Conservation (phyloP, 352 stramenopile genomes). For the Pythium diclinum region DNA sequence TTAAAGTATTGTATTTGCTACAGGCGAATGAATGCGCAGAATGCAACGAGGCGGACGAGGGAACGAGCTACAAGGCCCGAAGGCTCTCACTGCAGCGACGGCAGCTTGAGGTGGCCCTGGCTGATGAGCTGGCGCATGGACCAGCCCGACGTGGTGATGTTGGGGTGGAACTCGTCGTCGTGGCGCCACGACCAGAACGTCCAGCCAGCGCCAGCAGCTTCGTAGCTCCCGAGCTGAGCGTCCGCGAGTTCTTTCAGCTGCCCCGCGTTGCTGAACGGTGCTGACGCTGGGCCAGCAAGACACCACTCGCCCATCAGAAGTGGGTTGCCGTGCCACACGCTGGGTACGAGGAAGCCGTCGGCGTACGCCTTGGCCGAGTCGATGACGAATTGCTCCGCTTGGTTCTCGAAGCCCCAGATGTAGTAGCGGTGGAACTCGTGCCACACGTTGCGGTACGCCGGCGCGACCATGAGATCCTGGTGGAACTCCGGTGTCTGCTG, state of each 20-base stretch:
- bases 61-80: no score
- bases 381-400: conserved; percentile 27
- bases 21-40: no score
- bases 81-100: not conserved
- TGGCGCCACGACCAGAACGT: conserved; percentile 22
- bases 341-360: not conserved
- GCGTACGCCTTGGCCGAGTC: not conserved
- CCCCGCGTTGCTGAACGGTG: conserved; percentile 24
- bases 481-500: conserved; percentile 33
- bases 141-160: not conserved
- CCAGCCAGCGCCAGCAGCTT: conserved; percentile 9
- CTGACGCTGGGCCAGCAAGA: conserved; percentile 24
- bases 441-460: conserved; percentile 54
- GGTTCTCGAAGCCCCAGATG: conserved; percentile 37
- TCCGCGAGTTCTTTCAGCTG: conserved; percentile 25
- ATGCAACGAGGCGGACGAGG: no score
- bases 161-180: not conserved
- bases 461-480: conserved; percentile 30
- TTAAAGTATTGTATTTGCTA: no score
- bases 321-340: conserved; percentile 30
- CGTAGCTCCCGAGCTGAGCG: conserved; percentile 29
- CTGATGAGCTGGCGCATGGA: not conserved
- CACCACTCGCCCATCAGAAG: conserved; percentile 59
- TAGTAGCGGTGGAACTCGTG: conserved; percentile 59
- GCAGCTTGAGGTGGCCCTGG: not conserved